A percentile compares a stretch with the other conserved stretches of the same genome.
Conservation (phyloP, 2,329 filamentous ascomycete genomes). For the Scleromitrula shiraiana region DNA sequence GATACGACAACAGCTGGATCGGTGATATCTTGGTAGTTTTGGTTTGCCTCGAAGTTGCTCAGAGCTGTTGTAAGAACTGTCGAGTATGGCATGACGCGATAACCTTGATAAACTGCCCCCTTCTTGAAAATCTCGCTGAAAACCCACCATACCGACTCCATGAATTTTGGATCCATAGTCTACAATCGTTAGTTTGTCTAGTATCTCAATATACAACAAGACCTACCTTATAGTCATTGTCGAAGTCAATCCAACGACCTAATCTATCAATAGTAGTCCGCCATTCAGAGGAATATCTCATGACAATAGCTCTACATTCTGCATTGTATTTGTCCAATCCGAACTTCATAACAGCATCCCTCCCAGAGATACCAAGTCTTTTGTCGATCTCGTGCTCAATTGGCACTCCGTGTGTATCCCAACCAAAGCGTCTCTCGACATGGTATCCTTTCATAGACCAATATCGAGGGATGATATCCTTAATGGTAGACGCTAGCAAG, state of each 20-base stretch:
- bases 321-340: constrained; percentile 86
- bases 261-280: constrained; percentile 77
- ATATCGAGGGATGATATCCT: constrained; percentile 92
- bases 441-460: constrained; percentile 97
- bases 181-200: constrained; percentile 28
- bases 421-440: constrained; percentile 87
- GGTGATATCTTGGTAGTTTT: constrained; percentile 90
- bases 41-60: constrained; percentile 88
- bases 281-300: constrained; percentile 86
- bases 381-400: constrained; percentile 98
- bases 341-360: constrained; percentile 77
- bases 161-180: constrained; percentile 93
- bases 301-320: constrained; percentile 87
- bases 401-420: constrained; percentile 91
- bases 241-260: constrained; percentile 95
- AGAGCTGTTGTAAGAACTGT: constrained; percentile 82
- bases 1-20: constrained; percentile 85
- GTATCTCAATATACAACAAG: background rate
- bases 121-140: constrained; percentile 92
- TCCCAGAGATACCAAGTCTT: constrained; percentile 80
- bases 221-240: constrained; percentile 85
- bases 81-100: constrained; percentile 91
- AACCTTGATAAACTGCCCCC: constrained; percentile 79
- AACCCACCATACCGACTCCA: constrained; percentile 96
- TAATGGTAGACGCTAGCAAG: constrained; percentile 83